These are phyloP conservation scores for Salix udensis DNA, from an alignment of 345 rosid species.

Conservation along the genomic window DNA sequence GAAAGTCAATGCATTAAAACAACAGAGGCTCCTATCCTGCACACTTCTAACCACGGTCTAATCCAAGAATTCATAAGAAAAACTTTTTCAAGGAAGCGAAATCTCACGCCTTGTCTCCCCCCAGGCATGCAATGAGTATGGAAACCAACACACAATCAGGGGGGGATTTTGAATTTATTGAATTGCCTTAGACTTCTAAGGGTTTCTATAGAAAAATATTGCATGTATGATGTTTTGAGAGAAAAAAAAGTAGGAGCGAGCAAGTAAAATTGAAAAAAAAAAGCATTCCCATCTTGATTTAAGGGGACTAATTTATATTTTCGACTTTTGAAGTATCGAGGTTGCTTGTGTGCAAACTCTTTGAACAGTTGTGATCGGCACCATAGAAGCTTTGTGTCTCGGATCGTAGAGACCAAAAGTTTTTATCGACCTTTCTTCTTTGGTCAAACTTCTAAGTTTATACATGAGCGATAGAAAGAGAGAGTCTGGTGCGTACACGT, in stretches of 20 bases:
- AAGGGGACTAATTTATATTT: background rate
- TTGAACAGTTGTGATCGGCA: conserved; percentile 22
- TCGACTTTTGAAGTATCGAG: background rate
- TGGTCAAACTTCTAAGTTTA: conserved; percentile 13
- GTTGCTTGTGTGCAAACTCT: background rate
- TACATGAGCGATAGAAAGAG: background rate
- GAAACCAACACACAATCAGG: background rate
- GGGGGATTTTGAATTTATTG: background rate
- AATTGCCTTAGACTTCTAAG: background rate
- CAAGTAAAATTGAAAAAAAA: background rate
- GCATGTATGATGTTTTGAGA: background rate
- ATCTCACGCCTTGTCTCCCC: background rate
- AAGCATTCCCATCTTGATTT: background rate
- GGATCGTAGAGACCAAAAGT: conserved; percentile 20
- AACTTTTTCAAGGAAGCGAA: background rate
- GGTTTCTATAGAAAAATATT: background rate
- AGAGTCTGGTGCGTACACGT: conserved; percentile 16
- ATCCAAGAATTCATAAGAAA: background rate
- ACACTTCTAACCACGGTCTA: background rate
- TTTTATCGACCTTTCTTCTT: background rate
- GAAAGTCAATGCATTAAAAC: background rate
- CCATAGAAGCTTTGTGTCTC: conserved; percentile 12
- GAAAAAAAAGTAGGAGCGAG: background rate
- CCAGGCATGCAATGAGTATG: background rate
- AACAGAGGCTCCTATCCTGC: background rate